Conservation (phyloP, 2,329 filamentous ascomycete genomes). For the Pseudocercospora eumusae region DNA sequence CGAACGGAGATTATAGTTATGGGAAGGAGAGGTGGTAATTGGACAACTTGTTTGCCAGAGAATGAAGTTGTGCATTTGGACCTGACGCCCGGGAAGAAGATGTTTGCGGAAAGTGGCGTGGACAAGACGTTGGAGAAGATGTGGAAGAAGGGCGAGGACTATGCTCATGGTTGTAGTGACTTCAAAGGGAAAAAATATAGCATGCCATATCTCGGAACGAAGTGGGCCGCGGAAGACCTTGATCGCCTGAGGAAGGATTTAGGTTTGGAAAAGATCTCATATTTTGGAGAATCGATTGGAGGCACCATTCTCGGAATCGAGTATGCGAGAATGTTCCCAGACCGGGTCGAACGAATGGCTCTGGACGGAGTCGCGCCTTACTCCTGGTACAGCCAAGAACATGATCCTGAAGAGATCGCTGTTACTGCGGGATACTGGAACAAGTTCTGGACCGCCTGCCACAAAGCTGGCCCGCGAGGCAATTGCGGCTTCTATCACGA, state of each 20-base stretch:
- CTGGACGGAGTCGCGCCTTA: neutral
- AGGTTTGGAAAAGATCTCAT: neutral
- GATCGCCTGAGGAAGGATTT: neutral
- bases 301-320: neutral
- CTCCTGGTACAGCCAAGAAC: neutral
- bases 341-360: neutral
- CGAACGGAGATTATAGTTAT: neutral
- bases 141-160: neutral
- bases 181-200: neutral
- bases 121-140: neutral
- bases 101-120: neutral
- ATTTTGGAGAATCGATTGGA: neutral
- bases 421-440: neutral
- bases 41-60: neutral
- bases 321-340: neutral
- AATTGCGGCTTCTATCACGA: neutral
- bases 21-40: neutral
- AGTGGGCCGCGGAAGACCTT: neutral
- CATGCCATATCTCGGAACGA: neutral
- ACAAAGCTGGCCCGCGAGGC: neutral
- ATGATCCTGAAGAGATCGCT: neutral
- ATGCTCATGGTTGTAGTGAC: neutral
- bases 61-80: neutral
- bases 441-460: neutral
- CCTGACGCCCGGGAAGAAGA: neutral